Percentiles rank a stretch among this genome's conserved stretches.
phyloP scores from a whole-genome alignment of 2,329 filamentous ascomycete genomes.

The Pleoardoris graminearum region DNA sequence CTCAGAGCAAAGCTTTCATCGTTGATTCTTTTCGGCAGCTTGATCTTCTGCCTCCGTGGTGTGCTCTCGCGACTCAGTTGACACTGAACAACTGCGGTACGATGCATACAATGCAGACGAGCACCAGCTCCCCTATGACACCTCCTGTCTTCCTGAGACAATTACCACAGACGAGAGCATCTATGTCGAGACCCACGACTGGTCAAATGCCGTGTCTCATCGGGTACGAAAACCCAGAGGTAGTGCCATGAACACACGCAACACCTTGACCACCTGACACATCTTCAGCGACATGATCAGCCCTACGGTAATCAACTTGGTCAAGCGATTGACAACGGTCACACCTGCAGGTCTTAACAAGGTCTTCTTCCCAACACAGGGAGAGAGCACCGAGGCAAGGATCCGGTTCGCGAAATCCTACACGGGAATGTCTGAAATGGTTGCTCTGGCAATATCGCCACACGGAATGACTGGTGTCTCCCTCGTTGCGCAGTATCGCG shows the following conservation, averaged over 20 bases:
- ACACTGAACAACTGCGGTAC: conserved; percentile 23
- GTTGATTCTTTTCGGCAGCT: neutral
- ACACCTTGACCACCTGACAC: conserved; percentile 40
- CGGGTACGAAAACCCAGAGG: conserved; percentile 39
- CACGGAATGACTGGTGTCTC: conserved; percentile 64
- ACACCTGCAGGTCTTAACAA: conserved; percentile 37
- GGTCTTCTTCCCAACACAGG: conserved; percentile 43
- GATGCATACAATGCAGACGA: conserved; percentile 29
- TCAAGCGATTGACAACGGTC: conserved; percentile 31
- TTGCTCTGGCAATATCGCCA: conserved; percentile 62
- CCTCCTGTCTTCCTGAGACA: conserved; percentile 33
- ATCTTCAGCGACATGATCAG: conserved; percentile 43
- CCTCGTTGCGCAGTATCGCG: conserved; percentile 57
- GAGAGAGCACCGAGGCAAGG: conserved; percentile 58
- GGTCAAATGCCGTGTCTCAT: conserved; percentile 37
- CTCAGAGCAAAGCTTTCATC: neutral
- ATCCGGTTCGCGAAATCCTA: conserved; percentile 67
- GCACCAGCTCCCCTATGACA: conserved; percentile 28
- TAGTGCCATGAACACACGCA: conserved; percentile 33
- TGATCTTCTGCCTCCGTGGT: conserved; percentile 12
- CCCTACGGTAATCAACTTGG: conserved; percentile 39
- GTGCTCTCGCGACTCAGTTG: conserved; percentile 20
- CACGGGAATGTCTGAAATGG: conserved; percentile 68
- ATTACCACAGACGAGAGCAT: conserved; percentile 34
- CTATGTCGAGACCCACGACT: conserved; percentile 34